A percentile compares a stretch with the other conserved stretches of the same genome.
Evolutionary conservation across 345 rosid species (phyloP).

Genomic region (Populus simonii): DNA sequence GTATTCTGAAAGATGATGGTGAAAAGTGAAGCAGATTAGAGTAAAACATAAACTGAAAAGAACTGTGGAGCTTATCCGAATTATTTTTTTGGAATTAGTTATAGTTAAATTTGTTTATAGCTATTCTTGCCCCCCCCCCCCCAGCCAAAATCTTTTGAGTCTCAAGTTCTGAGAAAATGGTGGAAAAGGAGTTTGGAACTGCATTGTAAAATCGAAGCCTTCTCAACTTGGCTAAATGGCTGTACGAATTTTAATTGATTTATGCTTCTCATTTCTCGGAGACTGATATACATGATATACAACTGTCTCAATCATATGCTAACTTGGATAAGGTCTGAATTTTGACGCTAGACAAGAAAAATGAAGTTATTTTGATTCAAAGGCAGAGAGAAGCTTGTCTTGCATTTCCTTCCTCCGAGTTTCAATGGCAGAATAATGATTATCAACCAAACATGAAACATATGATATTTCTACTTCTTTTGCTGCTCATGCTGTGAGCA

Average conservation of each 20-base stretch:
- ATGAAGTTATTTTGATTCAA: not conserved
- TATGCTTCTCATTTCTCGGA: not conserved
- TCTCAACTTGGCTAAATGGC: conserved; percentile 1
- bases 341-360: not conserved
- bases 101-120: not conserved
- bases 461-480: not conserved
- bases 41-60: not conserved
- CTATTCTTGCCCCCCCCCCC: not conserved
- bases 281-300: not conserved
- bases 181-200: not conserved
- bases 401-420: not conserved
- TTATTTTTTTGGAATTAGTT: not conserved
- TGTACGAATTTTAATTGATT: not conserved
- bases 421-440: not conserved
- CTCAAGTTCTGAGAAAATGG: not conserved
- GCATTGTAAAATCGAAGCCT: not conserved
- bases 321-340: not conserved
- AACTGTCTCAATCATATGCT: not conserved
- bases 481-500: not conserved
- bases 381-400: not conserved
- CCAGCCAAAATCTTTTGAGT: not conserved
- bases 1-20: not conserved
- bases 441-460: not conserved
- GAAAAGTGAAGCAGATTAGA: not conserved
- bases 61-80: not conserved